A percentile compares a stretch with the other conserved stretches of the same genome.
Evolutionary conservation across 2,329 filamentous ascomycete species (phyloP).

Genomic region (Aspergillus fumigatiaffinis): DNA sequence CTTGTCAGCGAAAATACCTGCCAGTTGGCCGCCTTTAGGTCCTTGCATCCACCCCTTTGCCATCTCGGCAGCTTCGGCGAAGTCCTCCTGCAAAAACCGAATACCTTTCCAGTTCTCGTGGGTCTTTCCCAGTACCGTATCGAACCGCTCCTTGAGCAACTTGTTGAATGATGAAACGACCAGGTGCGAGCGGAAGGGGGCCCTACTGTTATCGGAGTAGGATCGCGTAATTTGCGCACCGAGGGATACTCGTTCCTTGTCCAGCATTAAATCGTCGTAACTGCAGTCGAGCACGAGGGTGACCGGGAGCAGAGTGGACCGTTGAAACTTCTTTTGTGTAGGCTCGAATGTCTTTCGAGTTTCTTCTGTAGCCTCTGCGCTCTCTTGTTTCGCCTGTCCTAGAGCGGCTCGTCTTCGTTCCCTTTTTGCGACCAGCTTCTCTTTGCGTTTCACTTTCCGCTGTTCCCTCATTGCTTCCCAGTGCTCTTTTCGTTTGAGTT

Average conservation of each 20-base stretch:
- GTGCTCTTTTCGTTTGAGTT: slow-evolving; percentile 64
- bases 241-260: slow-evolving; percentile 79
- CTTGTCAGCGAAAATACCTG: slow-evolving; percentile 53
- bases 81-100: slow-evolving; percentile 69
- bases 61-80: slow-evolving; percentile 62
- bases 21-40: slow-evolving; percentile 53
- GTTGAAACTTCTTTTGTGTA: slow-evolving; percentile 24
- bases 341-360: slow-evolving; percentile 24
- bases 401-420: slow-evolving; percentile 44
- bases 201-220: slow-evolving; percentile 80
- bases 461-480: slow-evolving; percentile 70
- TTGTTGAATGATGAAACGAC: slow-evolving; percentile 72
- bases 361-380: slow-evolving; percentile 22
- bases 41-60: slow-evolving; percentile 66
- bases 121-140: slow-evolving; percentile 66
- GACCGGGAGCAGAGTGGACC: slow-evolving; percentile 63
- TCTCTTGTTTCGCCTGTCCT: slow-evolving; percentile 31
- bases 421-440: slow-evolving; percentile 52
- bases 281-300: slow-evolving; percentile 85
- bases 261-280: slow-evolving; percentile 85
- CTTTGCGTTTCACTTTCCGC: slow-evolving; percentile 56
- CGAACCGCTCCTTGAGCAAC: slow-evolving; percentile 73
- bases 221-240: slow-evolving; percentile 77
- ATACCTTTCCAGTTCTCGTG: slow-evolving; percentile 79
- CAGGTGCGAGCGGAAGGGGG: slow-evolving; percentile 66